Conservation (phyloP, 306 rosid species). For the Canavalia ensiformis region DNA sequence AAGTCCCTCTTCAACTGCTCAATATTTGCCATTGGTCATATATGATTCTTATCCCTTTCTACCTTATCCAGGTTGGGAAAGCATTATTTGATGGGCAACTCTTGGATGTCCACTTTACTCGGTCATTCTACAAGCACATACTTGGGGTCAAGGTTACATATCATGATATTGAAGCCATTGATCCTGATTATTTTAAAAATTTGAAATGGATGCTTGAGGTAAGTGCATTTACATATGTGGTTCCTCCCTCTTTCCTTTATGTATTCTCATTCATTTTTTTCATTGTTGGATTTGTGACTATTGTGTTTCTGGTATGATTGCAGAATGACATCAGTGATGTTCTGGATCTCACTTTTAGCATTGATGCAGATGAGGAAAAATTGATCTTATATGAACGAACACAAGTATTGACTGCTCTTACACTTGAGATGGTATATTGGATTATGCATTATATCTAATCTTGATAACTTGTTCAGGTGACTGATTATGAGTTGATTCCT, state of each 20-base stretch:
- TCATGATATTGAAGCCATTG: conserved; percentile 99
- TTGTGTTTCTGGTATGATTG: conserved; percentile 38
- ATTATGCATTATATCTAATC: conserved; percentile 45
- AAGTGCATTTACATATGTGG: conserved; percentile 20
- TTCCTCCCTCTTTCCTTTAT: neutral
- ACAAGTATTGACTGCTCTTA: conserved; percentile 64
- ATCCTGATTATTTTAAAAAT: conserved; percentile 91
- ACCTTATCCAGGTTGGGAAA: conserved; percentile 86
- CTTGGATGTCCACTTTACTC: conserved; percentile 99
- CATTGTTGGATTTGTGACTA: conserved; percentile 34
- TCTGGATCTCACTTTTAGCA: conserved; percentile 94
- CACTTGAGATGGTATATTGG: conserved; percentile 38
- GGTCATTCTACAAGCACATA: conserved; percentile 99
- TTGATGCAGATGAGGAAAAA: conserved; percentile 98
- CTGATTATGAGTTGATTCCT: conserved; percentile 93
- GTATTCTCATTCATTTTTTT: conserved; percentile 16
- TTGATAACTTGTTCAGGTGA: conserved; percentile 70
- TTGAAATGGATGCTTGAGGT: conserved; percentile 99
- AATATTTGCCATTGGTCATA: conserved; percentile 32
- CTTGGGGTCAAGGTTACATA: conserved; percentile 95
- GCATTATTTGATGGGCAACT: conserved; percentile 98
- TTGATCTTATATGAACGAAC: conserved; percentile 89
- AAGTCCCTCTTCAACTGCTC: conserved; percentile 52
- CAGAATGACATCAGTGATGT: conserved; percentile 94
- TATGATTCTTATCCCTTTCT: conserved; percentile 44